These are phyloP conservation scores for Heritiera fomes DNA, from an alignment of 345 rosid genomes.

Conservation along the genomic window DNA sequence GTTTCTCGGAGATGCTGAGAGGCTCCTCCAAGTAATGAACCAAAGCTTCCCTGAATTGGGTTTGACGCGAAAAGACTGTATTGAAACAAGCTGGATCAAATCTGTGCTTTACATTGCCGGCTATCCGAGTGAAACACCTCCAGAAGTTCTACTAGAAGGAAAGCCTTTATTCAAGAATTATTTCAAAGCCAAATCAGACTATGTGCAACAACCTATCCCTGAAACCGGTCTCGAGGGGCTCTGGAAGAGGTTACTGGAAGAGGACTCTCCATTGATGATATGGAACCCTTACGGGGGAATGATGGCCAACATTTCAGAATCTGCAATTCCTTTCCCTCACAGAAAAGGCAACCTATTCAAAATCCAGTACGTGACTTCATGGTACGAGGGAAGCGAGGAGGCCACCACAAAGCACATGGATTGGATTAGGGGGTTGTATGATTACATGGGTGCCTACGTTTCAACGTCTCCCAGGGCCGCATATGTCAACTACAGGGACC, in stretches of 20 bases:
- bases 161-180: slow-evolving; percentile 45
- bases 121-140: slow-evolving; percentile 38
- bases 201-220: slow-evolving; percentile 40
- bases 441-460: slow-evolving; percentile 54
- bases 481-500: slow-evolving; percentile 65
- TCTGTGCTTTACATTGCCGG: slow-evolving; percentile 60
- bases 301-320: slow-evolving; percentile 57
- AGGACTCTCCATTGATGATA: slow-evolving; percentile 52
- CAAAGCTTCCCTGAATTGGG: slow-evolving; percentile 61
- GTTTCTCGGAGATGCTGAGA: slow-evolving; percentile 45
- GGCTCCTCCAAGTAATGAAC: slow-evolving; percentile 46
- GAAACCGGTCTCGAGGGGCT: slow-evolving; percentile 47
- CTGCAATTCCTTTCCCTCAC: slow-evolving; percentile 58
- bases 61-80: slow-evolving; percentile 44
- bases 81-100: slow-evolving; percentile 63
- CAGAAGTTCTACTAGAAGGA: slow-evolving; percentile 49
- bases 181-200: slow-evolving; percentile 70
- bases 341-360: slow-evolving; percentile 53
- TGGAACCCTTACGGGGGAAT: slow-evolving; percentile 78
- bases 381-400: slow-evolving; percentile 36
- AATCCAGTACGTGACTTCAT: slow-evolving; percentile 43
- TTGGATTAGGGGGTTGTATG: slow-evolving; percentile 46
- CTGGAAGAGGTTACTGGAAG: slow-evolving; percentile 47
- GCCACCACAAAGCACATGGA: slow-evolving; percentile 24
- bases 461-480: slow-evolving; percentile 47